phyloP scores from a whole-genome alignment of 129 eudicot genomes.

The Tanacetum coccineum region DNA sequence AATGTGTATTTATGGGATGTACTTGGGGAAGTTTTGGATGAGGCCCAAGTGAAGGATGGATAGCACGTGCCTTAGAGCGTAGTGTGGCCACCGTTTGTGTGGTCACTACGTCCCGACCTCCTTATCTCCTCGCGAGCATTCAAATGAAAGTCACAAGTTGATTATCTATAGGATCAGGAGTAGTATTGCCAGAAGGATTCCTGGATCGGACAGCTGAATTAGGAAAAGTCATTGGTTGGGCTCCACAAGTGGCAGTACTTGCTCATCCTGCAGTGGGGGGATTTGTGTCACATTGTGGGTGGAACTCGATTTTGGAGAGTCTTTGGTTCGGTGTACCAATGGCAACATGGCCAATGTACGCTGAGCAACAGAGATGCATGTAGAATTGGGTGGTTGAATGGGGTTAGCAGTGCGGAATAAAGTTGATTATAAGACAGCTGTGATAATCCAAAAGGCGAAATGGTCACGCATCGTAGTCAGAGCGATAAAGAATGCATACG shows the following conservation, averaged over 20 bases:
- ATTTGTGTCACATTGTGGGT: neutral
- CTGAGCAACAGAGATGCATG: neutral
- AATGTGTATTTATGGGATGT: slow-evolving; percentile 15
- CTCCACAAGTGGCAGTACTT: neutral
- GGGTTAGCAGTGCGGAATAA: neutral
- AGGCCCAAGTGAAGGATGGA: slow-evolving; percentile 11
- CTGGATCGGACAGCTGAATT: neutral
- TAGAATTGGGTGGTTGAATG: neutral
- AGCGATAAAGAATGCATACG: too few relatives aligned
- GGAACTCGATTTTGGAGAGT: neutral
- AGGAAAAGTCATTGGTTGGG: neutral
- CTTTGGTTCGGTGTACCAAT: neutral
- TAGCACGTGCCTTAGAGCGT: slow-evolving; percentile 6
- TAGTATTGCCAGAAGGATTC: neutral
- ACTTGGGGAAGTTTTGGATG: neutral
- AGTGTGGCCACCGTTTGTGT: slow-evolving; percentile 13
- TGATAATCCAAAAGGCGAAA: neutral
- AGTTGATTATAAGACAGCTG: neutral
- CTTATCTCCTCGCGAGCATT: neutral
- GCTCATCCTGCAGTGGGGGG: neutral
- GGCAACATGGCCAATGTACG: neutral
- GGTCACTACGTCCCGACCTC: neutral
- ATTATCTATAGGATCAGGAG: neutral
- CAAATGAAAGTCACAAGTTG: neutral
- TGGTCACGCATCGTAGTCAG: too few relatives aligned